Evolutionary conservation across 2,329 filamentous ascomycete genomes (phyloP), one percentile per base, ranked within the genome.

Genomic region (Knoxdaviesia proteae): DNA sequence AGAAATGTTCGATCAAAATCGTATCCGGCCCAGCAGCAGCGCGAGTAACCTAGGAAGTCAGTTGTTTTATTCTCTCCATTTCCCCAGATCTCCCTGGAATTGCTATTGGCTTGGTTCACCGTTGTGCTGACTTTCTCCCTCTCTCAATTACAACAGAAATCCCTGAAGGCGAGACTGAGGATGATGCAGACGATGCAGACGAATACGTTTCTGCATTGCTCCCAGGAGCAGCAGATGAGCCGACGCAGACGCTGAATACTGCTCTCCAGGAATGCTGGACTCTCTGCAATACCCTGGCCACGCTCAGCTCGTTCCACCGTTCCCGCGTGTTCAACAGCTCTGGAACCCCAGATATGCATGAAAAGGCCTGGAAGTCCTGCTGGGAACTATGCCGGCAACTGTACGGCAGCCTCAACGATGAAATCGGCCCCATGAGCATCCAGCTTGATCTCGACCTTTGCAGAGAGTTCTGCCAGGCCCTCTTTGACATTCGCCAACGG

Each of bases 181-280:
- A 71, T 47, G 60, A 57, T 6, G 69, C 72, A 40, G 63, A 58
- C 2, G 67, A 78, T 44, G 65, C 66, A 32, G 68, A 77, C 44
- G 63, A 71, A 39, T 67, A 68, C 30, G 53, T 20, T 20, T 20
- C 20, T 20, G 20, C 20, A 20, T 20, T 20, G 20, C 20, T 20
- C 20, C 20, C 20, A 20, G 20, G 20, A 20, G 20, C 20, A 20
- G 20, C 20, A 20, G 20, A 20, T 20, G 20, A 20, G 20, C 20
- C 20, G 20, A 20, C 20, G 30, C 63, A 61, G 31, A 78, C 80
- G 6, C 63, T 94, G n/a, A 74, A 74, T 47, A 74, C 74, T 32
- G 84, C 86, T 3, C 65, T 94, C 10, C 74, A 80, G 47, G 84
- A 94, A 61, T 94, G 86, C 58, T 94, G 87, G 87, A 92, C 80